Evolutionary conservation across 176 grass and related monocot species (phyloP).

Genomic region (Pontederia paniculata): DNA sequence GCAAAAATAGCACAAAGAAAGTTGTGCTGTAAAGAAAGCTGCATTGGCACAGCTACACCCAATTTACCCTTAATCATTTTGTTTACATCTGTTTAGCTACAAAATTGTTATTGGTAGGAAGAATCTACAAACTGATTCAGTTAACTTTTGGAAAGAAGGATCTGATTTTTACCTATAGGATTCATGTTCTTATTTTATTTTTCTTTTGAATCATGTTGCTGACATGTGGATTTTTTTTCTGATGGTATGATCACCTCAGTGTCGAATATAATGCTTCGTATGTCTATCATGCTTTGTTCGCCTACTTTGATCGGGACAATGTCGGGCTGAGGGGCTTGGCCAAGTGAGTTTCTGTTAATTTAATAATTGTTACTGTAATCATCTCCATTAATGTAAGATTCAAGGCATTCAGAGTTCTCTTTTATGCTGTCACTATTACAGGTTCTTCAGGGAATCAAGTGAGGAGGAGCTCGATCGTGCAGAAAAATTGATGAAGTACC

Average conservation of each 20-base stretch:
- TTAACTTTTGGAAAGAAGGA: no score
- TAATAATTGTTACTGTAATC: background rate
- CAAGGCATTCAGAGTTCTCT: background rate
- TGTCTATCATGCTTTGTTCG: conserved; percentile 83
- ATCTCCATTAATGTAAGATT: background rate
- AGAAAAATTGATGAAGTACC: conserved; percentile 81
- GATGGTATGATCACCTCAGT: conserved; percentile 24
- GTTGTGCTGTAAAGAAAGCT: no score
- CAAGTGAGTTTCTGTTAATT: conserved; percentile 33
- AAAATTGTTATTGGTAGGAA: no score
- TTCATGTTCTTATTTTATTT: conserved; percentile 1
- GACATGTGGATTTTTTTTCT: background rate
- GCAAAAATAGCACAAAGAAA: no score
- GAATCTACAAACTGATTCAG: no score
- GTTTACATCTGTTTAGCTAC: no score
- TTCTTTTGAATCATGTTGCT: background rate
- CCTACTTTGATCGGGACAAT: conserved; percentile 91
- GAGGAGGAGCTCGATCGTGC: conserved; percentile 59
- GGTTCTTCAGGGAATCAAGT: conserved; percentile 86
- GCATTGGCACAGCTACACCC: no score
- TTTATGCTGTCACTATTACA: background rate
- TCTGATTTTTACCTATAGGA: no score
- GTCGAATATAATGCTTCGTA: conserved; percentile 88
- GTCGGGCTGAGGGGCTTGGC: conserved; percentile 77
- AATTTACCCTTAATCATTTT: no score